Percentiles rank a stretch among this genome's conserved stretches.
Evolutionary conservation across 257 asterid species (phyloP).

Genomic region (Plantago elongata): DNA sequence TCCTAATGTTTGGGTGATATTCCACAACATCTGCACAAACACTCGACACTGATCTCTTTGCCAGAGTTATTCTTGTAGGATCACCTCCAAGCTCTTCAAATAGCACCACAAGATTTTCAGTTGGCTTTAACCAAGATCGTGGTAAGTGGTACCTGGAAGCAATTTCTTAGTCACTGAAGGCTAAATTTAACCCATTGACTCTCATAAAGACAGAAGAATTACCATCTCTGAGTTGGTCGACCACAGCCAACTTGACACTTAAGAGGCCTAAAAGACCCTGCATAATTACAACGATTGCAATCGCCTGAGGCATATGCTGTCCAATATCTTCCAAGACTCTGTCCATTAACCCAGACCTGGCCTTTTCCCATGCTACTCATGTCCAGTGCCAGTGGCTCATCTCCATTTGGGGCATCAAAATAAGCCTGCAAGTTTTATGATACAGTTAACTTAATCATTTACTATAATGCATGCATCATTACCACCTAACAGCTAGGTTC

Average conservation of each 20-base stretch:
- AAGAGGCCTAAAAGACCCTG: slow-evolving; percentile 59
- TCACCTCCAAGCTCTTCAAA: slow-evolving; percentile 95
- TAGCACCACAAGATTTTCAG: slow-evolving; percentile 67
- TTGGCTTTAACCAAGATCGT: slow-evolving; percentile 77
- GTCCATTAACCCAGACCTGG: slow-evolving; percentile 84
- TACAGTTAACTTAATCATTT: not conserved
- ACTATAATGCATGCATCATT: not conserved
- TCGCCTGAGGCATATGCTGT: slow-evolving; percentile 63
- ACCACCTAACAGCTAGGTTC: not conserved
- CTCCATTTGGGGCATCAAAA: slow-evolving; percentile 71
- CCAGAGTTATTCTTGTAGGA: slow-evolving; percentile 65
- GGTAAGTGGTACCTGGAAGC: slow-evolving; percentile 87
- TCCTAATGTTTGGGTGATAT: slow-evolving; percentile 76
- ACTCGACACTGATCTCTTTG: slow-evolving; percentile 60
- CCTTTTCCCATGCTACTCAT: slow-evolving; percentile 96
- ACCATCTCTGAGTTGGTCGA: slow-evolving; percentile 89
- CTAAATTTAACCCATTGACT: not conserved
- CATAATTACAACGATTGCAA: slow-evolving; percentile 61
- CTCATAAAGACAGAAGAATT: slow-evolving; percentile 18
- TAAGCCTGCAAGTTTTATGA: slow-evolving; percentile 45
- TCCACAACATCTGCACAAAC: slow-evolving; percentile 86
- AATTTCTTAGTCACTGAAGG: slow-evolving; percentile 4
- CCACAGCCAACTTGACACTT: slow-evolving; percentile 87
- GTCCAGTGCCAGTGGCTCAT: slow-evolving; percentile 88
- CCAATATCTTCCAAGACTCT: slow-evolving; percentile 87